Base-by-base conservation (phyloP, 352 stramenopile genomes). In the Globisporangium okanoganense region DNA sequence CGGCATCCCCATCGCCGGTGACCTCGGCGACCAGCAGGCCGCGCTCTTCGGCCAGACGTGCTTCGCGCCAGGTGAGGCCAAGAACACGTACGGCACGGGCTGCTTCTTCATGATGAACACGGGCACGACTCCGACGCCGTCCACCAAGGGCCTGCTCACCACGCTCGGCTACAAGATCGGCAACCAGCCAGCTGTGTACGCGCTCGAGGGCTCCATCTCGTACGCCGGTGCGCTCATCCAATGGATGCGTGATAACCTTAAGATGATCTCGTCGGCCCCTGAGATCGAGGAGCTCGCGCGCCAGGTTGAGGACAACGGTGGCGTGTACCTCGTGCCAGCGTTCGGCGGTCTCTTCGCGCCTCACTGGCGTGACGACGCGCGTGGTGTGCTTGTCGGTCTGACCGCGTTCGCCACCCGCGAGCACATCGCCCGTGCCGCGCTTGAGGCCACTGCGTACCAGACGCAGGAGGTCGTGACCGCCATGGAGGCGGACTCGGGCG, bases 41-140 rank as follows among this genome's bases (percentile, higher is more conserved):
- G 97, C 97, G 31, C 72, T 99, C 29, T 99, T 99, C 63, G 97
- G 97, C 47, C 97, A 99, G 79, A 92, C 88, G 47, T 99, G 96
- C 65, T 99, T 99, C 76, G 74, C 81, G 36, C 73, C 81, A 0
- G 97, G 97, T 31, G 83, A 98, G 66, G 96, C 95, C 48, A 99
- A 99, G 76, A 98, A 97, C 76, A 99, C 97, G 35, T 99, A 99
- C 79, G 97, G 97, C 40, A 99, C 97, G 43, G 97, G 97, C 41
- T 97, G 97, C 64, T 99, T 99, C 75, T 91, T 99, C 60, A 96
- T 99, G 82, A 99, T 99, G 93, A 99, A 99, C 82, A 99, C 97
- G 14, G 97, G 97, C 47, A 87, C 79, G 18, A 86, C 76, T 47
- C 75, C 80, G n/a, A 92, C 91, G 38, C 78, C 83, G 8, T 96